phyloP scores from a whole-genome alignment of 768 basidiomycete species.

The Naganishia vaughanmartiniae region DNA sequence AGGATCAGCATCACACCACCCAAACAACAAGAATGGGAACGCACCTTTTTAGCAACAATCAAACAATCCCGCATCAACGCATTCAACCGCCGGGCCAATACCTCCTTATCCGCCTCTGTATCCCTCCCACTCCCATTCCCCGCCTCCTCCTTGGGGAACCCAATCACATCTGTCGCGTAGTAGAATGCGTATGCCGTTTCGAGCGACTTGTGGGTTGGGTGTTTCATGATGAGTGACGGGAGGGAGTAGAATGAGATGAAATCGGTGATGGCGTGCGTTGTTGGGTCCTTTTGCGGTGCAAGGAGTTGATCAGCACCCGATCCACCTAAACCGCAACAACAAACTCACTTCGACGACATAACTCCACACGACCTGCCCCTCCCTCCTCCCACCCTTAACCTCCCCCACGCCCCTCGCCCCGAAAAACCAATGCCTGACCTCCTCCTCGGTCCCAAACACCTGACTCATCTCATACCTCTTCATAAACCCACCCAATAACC shows the following conservation, averaged over 20 bases:
- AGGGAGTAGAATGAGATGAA: conserved; percentile 96
- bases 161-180: conserved; percentile 73
- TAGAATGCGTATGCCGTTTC: conserved; percentile 95
- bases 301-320: background rate
- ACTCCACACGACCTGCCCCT: conserved; percentile 87
- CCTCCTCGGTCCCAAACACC: conserved; percentile 65
- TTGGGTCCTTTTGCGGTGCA: conserved; percentile 63
- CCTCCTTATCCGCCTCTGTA: conserved; percentile 61
- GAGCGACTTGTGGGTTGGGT: conserved; percentile 66
- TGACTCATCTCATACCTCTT: conserved; percentile 79
- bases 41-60: conserved; percentile 67
- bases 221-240: conserved; percentile 85
- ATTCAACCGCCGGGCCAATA: conserved; percentile 67
- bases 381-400: conserved; percentile 57
- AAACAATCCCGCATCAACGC: conserved; percentile 75
- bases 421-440: conserved; percentile 80
- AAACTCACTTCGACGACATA: conserved; percentile 84
- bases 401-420: conserved; percentile 70
- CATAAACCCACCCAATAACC: conserved; percentile 75
- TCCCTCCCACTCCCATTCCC: conserved; percentile 54
- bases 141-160: conserved; percentile 58
- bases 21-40: conserved; percentile 31
- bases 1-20: background rate
- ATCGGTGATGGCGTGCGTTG: conserved; percentile 81
- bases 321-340: no score